Percentiles rank a stretch among this genome's conserved stretches.
Conservation (phyloP, 2,329 filamentous ascomycete species). For the Penicillium psychrosexuale region DNA sequence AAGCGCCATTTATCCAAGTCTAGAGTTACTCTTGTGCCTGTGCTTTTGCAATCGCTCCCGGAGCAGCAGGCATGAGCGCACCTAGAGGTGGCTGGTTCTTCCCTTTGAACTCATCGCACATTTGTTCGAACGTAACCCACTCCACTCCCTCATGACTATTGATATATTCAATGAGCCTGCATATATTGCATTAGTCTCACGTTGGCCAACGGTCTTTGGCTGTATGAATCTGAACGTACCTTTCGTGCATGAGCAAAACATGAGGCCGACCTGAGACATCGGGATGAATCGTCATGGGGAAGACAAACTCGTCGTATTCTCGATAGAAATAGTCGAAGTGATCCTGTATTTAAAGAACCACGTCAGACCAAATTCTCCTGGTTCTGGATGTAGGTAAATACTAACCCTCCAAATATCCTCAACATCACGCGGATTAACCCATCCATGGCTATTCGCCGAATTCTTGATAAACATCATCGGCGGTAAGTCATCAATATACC, state of each 20-base stretch:
- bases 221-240: slow-evolving; percentile 38
- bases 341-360: slow-evolving; percentile 42
- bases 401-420: slow-evolving; percentile 53
- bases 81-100: slow-evolving; percentile 22
- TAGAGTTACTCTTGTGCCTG: neutral
- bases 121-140: slow-evolving; percentile 29
- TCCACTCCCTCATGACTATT: slow-evolving; percentile 29
- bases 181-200: slow-evolving; percentile 1
- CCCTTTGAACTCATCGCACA: slow-evolving; percentile 26
- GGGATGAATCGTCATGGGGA: slow-evolving; percentile 73
- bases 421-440: slow-evolving; percentile 55
- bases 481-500: slow-evolving; percentile 46
- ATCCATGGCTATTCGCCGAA: slow-evolving; percentile 53
- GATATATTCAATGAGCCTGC: slow-evolving; percentile 28
- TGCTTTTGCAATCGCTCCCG: neutral
- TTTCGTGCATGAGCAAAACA: slow-evolving; percentile 69
- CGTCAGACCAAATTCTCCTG: neutral
- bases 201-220: neutral
- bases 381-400: too few relatives aligned
- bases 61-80: slow-evolving; percentile 19
- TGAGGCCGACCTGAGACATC: slow-evolving; percentile 72
- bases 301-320: slow-evolving; percentile 73
- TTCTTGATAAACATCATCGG: slow-evolving; percentile 49
- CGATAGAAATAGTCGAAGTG: slow-evolving; percentile 67
- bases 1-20: neutral